Percentiles rank a stretch among this genome's conserved stretches.
phyloP scores from a whole-genome alignment of 2,329 filamentous ascomycete genomes.

The Corinectria fuckeliana region DNA sequence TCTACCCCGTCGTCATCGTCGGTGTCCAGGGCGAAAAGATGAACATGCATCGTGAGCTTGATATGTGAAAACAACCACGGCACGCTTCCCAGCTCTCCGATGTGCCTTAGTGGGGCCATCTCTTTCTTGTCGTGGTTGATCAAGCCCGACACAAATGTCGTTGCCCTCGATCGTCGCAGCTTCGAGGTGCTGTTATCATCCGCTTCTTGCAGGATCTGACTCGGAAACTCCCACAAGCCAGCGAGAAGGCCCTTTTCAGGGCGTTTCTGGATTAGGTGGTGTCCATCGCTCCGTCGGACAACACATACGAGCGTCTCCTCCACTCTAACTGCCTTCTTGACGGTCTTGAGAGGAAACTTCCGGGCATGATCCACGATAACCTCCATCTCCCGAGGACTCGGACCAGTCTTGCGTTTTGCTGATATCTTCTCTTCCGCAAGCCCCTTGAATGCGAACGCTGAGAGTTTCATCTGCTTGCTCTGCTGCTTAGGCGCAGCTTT shows the following conservation, averaged over 20 bases:
- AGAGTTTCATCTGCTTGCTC: constrained; percentile 42
- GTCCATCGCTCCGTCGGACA: constrained; percentile 51
- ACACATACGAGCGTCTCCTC: constrained; percentile 62
- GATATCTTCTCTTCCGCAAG: constrained; percentile 16
- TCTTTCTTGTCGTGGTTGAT: constrained; percentile 22
- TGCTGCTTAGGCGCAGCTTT: constrained; percentile 24
- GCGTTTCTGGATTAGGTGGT: constrained; percentile 57
- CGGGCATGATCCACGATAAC: constrained; percentile 52
- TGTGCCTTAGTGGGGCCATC: constrained; percentile 37
- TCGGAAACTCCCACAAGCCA: constrained; percentile 64
- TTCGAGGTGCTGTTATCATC: constrained; percentile 33
- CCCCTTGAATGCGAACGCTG: constrained; percentile 45
- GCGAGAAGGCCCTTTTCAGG: constrained; percentile 62
- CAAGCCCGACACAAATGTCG: constrained; percentile 41
- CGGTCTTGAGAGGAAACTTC: constrained; percentile 57
- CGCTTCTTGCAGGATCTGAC: constrained; percentile 43
- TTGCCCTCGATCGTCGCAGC: constrained; percentile 47
- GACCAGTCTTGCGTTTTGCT: constrained; percentile 19
- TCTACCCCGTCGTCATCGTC: constrained; percentile 1
- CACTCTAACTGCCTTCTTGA: constrained; percentile 59
- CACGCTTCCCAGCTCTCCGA: constrained; percentile 56
- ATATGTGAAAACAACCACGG: constrained; percentile 66
- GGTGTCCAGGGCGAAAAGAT: constrained; percentile 52
- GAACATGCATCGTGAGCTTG: constrained; percentile 63
- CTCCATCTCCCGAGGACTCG: constrained; percentile 38